A percentile compares a stretch with the other conserved stretches of the same genome.
phyloP scores from a whole-genome alignment of 78 protist species.

The slime mould (Dictyostelium discoideum) region dicty_2.7 NC_007089.4:2271501-2272000 shows the following conservation, averaged over 20 bases:
- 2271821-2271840: not conserved
- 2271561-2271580: not conserved
- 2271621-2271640: not conserved
- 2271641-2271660: not conserved
- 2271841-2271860: not conserved
- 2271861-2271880: not conserved
- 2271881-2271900: not conserved
- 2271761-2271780: not conserved
- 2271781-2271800: not conserved
- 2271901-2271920: not conserved
- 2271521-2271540: not conserved
- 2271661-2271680: not conserved
- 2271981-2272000: not conserved
- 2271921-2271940: too few species aligned
- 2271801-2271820: not conserved
- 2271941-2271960: not conserved
- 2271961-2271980: not conserved
- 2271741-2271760: not conserved
- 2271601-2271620: not conserved
- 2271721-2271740: not conserved
- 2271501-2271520: constrained; percentile 3
- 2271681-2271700: not conserved
- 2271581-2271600: not conserved
- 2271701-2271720: not conserved
- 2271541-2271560: not conserved